Evolutionary conservation across 108 stramenopile genomes (phyloP), one percentile per base, ranked within the genome.

Genomic region (Pseudonitzschia multiseries): DNA sequence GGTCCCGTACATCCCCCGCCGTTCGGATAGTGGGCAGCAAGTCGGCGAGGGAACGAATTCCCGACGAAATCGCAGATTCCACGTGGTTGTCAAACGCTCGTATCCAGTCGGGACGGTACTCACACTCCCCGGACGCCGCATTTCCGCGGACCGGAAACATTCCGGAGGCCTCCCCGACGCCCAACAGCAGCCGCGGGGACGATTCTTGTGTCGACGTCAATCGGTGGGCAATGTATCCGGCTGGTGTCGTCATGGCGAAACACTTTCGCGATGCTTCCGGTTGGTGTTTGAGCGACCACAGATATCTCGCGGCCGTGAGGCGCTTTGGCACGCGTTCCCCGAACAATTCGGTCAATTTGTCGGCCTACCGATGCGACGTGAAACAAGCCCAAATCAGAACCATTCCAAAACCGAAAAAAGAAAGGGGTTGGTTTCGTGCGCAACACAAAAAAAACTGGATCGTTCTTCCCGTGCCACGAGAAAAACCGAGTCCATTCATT

Each of bases 121-220:
- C 29, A 0, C 42, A 56, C 20, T 26, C 17, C 17, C 41, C 43
- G 18, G 40, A 15, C 0, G 24, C 26, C 10, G 1, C 36, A 20
- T 1, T 62, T 17, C 15, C n/a, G 18, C 31, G 28, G 63, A 84
- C 68, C 21, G 84, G 84, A 52, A 84, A 84, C 77, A 84, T 81
- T 29, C 84, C 84, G 12, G 78, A 67, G 1, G 84, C 80, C 56
- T 84, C 84, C 1, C 84, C 84, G 36, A 79, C 72, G 5, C 84
- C 84, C 57, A 84, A 59, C 8, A 42, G 4, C 9, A 33, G 36
- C 9, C 36, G 0, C 31, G 52, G 18, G 0, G 9, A 22, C 0
- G 68, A 29, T 20, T 18, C 32, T 42, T 62, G 33, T 0, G 4
- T 0, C 4, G 42, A 33, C 18, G 80, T 81, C 71, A 84, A 61